Evolutionary conservation across 2,329 filamentous ascomycete genomes (phyloP), one percentile per base, ranked within the genome.

Genomic region (Botrytis sinoallii): DNA sequence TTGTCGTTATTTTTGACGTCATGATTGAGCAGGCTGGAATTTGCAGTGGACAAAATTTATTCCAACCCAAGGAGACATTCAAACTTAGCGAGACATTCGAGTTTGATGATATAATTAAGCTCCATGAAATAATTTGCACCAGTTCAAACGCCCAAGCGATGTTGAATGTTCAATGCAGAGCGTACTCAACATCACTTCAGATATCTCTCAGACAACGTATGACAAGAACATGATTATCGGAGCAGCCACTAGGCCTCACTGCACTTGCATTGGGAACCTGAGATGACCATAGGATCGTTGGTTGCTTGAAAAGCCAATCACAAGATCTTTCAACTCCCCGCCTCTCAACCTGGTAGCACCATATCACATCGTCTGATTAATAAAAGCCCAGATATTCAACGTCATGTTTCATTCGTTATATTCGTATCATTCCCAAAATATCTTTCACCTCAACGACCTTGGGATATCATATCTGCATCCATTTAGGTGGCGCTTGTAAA

Each of bases 381-480:
- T n/a, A 6, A 67, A 68, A 29, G 35, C 25, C 65, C 65, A 68
- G 38, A 42, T 55, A 22, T 42, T 55, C 25, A 57, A 68, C 65
- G 25, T 29, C 48, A 55, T 68, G 18, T 16, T 69, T 32, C 55
- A 42, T 69, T 57, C 48, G 12, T 32, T 42, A 42, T 29, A 25
- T 10, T 32, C 40, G 38, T 69, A 32, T 44, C 25, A 42, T 40
- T 25, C 38, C 22, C n/a, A 25, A 52, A 22, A 25, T 18, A 32
- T 42, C 12, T 32, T 44, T 32, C 16, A 6, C 38, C n/a, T 69
- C 48, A 57, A 42, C 5, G n/a, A 25, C n/a, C 35, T 32, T 12
- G n/a, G 55, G 48, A 69, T 69, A 57, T 44, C 35, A 25, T 69
- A 20, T 18, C 66, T 59, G 35, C 65, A 57, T 69, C 35, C n/a